phyloP scores from a whole-genome alignment of 2,329 filamentous ascomycete species.

The Aspergillus floridensis region DNA sequence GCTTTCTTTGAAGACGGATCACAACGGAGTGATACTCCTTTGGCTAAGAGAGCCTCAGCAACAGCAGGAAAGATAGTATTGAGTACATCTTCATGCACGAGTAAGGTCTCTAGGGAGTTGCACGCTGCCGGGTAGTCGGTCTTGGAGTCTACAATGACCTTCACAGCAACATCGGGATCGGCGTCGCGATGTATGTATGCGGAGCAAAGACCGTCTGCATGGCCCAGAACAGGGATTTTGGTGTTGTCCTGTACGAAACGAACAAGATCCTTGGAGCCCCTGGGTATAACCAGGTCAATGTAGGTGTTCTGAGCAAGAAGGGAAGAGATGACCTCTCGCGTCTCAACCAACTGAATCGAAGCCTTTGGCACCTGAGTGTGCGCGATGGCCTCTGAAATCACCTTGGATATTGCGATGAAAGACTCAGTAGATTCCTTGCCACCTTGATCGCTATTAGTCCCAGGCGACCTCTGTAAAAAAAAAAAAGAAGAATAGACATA shows the following conservation, averaged over 20 bases:
- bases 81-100: slow-evolving; percentile 74
- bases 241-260: slow-evolving; percentile 86
- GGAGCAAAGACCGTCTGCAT: slow-evolving; percentile 89
- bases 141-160: slow-evolving; percentile 86
- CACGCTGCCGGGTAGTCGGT: slow-evolving; percentile 93
- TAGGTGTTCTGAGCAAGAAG: slow-evolving; percentile 81
- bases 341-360: slow-evolving; percentile 90
- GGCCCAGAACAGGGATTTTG: slow-evolving; percentile 91
- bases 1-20: slow-evolving; percentile 67
- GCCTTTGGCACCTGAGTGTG: slow-evolving; percentile 74
- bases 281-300: slow-evolving; percentile 93
- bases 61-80: slow-evolving; percentile 66
- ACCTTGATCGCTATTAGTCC: slow-evolving; percentile 47
- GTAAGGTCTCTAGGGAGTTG: slow-evolving; percentile 88
- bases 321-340: slow-evolving; percentile 82
- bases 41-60: slow-evolving; percentile 69
- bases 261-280: slow-evolving; percentile 87
- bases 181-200: slow-evolving; percentile 81
- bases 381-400: slow-evolving; percentile 75
- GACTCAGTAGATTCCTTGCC: slow-evolving; percentile 94
- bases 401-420: slow-evolving; percentile 84
- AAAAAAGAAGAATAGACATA: slow-evolving; percentile 23
- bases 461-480: neutral
- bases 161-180: slow-evolving; percentile 66
- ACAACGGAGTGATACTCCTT: slow-evolving; percentile 80